These are phyloP conservation scores for Monilinia fructigena DNA, from an alignment of 2,329 filamentous ascomycete genomes.

Conservation along the genomic window DNA sequence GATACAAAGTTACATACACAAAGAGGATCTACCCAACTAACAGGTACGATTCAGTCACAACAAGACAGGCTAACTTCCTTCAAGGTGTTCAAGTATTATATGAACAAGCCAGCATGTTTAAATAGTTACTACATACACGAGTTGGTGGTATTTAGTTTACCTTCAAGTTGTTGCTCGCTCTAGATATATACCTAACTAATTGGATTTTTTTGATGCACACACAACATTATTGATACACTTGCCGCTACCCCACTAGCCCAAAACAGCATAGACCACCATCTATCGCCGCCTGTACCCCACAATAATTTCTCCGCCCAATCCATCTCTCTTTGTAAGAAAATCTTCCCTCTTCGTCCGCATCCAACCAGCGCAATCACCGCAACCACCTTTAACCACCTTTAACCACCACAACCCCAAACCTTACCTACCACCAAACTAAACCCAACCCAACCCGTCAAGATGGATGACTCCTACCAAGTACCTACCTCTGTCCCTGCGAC, in stretches of 20 bases:
- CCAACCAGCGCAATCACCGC: neutral
- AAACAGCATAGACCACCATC: neutral
- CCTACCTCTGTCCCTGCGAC: slow-evolving; percentile 11
- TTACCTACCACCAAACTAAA: neutral
- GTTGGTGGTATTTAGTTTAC: neutral
- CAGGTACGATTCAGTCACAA: neutral
- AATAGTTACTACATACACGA: neutral
- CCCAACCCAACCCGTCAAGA: neutral
- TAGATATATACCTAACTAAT: neutral
- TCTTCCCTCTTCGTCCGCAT: slow-evolving; percentile 3
- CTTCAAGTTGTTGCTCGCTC: too few relatives aligned
- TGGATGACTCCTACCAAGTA: slow-evolving; percentile 22
- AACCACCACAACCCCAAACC: neutral
- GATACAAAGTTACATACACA: too few relatives aligned
- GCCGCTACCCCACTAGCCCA: neutral
- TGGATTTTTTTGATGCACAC: too few relatives aligned
- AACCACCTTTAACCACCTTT: too few relatives aligned
- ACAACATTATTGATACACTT: too few relatives aligned
- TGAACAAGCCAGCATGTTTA: too few relatives aligned
- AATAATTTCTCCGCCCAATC: slow-evolving; percentile 8
- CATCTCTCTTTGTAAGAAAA: slow-evolving; percentile 15
- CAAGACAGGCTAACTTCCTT: neutral
- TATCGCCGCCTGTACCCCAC: neutral
- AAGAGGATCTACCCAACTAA: neutral
- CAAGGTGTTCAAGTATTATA: too few relatives aligned